phyloP scores from a whole-genome alignment of 768 basidiomycete genomes.

The Tephrocybe sp. region DNA sequence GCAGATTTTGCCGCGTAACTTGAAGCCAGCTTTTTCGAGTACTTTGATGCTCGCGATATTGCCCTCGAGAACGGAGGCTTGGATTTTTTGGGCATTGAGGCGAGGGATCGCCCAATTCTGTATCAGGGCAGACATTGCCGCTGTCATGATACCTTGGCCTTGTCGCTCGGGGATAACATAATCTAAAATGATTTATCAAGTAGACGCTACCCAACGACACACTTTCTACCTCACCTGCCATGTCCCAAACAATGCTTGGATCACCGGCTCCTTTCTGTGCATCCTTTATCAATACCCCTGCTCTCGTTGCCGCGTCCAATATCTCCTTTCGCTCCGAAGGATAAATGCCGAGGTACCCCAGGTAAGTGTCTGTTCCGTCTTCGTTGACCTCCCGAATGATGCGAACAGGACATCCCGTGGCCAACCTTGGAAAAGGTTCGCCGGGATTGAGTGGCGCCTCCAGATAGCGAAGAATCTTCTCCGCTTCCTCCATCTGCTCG shows the following conservation, averaged over 20 bases:
- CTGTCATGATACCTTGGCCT: constrained; percentile 15
- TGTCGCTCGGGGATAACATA: constrained; percentile 14
- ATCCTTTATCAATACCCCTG: constrained; percentile 35
- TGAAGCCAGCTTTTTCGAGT: constrained; percentile 13
- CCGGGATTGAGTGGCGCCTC: background rate
- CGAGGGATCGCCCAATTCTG: constrained; percentile 11
- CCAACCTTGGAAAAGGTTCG: background rate
- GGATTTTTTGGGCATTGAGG: constrained; percentile 9
- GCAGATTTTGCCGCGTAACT: background rate
- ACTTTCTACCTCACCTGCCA: constrained; percentile 41
- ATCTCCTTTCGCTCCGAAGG: constrained; percentile 27
- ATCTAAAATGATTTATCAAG: constrained; percentile 1
- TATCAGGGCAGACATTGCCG: constrained; percentile 8
- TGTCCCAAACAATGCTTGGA: constrained; percentile 45
- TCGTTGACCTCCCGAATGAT: constrained; percentile 42
- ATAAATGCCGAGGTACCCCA: constrained; percentile 35
- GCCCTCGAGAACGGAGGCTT: constrained; percentile 10
- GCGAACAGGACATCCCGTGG: constrained; percentile 38
- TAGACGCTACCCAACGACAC: background rate
- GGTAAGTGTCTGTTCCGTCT: constrained; percentile 20
- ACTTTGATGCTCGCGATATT: constrained; percentile 15
- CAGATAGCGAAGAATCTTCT: constrained; percentile 24
- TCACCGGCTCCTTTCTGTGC: constrained; percentile 36
- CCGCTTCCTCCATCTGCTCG: constrained; percentile 18
- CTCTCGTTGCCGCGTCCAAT: constrained; percentile 27